Evolutionary conservation across 108 stramenopile species (phyloP), one percentile per base, ranked within the genome.

Genomic region (Nannochloropsis oceanica): DNA sequence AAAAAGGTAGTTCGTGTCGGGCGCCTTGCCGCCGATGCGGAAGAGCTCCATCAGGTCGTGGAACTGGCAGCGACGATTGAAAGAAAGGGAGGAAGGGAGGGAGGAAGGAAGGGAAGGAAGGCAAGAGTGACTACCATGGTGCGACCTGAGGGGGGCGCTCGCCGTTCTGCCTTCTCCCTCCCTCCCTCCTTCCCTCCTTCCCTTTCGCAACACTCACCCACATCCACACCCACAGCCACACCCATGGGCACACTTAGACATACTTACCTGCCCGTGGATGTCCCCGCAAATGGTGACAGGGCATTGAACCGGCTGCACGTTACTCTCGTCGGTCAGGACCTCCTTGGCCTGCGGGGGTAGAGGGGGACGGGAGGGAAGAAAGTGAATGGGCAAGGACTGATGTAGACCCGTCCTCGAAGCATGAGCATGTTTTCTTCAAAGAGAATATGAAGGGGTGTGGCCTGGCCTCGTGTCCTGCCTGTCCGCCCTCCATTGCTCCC

Each of bases 321-420:
- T 91, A 27, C 89, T 81, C 89, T 91, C 90, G 14, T 85, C 84
- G 11, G 81, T 79, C 25, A 88, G 46, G 24, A 88, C 73, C 43
- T 85, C 87, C 26, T 46, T 82, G 26, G 96, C 81, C 84, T 99
- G 84, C 91, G 94, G 12, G 85, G 96, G 82, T 83, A 89, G 25
- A 81, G 91, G 79, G 92, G 98, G 8, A 79, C 84, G 13, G 84
- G 27, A 27, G 85, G 27, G 46, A 93, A 93, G 22, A 79, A 87
- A 85, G 88, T n/a, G n/a, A n/a, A n/a, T n/a, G n/a, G n/a, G n/a
- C 34, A 34, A 34, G 34, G 34, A 34, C 34, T 34, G 34, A 34
- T 34, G 34, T 34, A 34, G n/a, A 34, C 34, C 34, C 34, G 1
- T 34, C 1, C 34, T 34, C 34, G 34, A 34, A 34, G 34, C 34